Conservation (phyloP, 257 asterid genomes). For the Solanum chilense region DNA sequence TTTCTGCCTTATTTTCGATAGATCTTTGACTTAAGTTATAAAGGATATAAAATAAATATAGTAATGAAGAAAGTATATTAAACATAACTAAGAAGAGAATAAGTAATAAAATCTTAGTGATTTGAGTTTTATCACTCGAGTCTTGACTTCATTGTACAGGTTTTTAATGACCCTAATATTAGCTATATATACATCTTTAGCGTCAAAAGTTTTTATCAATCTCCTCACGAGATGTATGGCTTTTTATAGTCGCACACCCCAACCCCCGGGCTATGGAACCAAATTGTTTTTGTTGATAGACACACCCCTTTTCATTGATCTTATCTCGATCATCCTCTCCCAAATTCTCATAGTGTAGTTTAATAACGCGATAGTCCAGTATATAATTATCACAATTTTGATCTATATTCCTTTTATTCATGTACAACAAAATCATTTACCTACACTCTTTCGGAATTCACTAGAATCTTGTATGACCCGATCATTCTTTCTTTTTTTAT, state of each 20-base stretch:
- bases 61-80: no score
- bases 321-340: not conserved
- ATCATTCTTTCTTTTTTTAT: not conserved
- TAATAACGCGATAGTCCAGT: not conserved
- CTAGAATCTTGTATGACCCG: not conserved
- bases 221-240: not conserved
- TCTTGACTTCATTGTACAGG: not conserved
- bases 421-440: not conserved
- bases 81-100: not conserved
- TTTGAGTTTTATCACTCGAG: not conserved
- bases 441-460: not conserved
- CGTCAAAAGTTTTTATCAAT: not conserved
- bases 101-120: not conserved
- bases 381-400: not conserved
- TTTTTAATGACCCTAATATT: not conserved
- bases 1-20: accelerated
- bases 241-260: not conserved
- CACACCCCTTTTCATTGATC: not conserved
- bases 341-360: not conserved
- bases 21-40: not conserved
- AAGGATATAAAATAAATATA: not conserved
- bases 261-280: not conserved
- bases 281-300: not conserved
- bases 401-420: not conserved
- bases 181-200: not conserved